These are phyloP conservation scores for Lasiosphaeria ovina DNA, from an alignment of 495 filamentous ascomycete species.

Conservation along the genomic window DNA sequence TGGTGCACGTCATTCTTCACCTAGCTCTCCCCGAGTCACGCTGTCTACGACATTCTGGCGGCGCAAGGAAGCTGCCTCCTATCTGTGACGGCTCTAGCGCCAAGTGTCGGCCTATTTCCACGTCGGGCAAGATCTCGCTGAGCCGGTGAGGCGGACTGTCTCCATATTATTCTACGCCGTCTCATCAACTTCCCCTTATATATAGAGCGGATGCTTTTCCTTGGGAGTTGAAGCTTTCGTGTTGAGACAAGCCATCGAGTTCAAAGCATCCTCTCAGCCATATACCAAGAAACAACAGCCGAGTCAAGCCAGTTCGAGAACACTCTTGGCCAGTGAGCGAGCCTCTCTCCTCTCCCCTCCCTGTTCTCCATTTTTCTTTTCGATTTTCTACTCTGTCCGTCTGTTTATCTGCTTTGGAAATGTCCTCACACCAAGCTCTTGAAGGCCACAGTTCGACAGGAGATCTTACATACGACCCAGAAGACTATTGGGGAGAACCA, in stretches of 20 bases:
- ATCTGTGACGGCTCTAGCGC: neutral
- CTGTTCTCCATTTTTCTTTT: neutral
- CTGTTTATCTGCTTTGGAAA: conserved; percentile 14
- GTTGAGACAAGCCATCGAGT: neutral
- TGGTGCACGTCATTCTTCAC: conserved; percentile 15
- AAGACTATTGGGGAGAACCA: conserved; percentile 12
- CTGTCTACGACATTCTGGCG: conserved; percentile 14
- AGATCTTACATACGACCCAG: conserved; percentile 5
- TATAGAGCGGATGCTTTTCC: neutral
- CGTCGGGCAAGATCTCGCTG: neutral
- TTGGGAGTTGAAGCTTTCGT: neutral
- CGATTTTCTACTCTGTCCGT: conserved; percentile 5
- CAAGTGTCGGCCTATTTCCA: conserved; percentile 2
- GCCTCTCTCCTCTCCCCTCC: neutral
- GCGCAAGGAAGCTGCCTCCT: conserved; percentile 14
- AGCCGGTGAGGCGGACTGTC: neutral
- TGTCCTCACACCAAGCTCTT: conserved; percentile 33
- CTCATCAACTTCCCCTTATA: neutral
- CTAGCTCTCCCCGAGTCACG: conserved; percentile 6
- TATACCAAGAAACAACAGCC: neutral
- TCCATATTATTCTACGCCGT: neutral
- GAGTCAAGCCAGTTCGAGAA: neutral
- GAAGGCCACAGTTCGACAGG: conserved; percentile 24
- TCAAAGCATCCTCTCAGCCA: neutral
- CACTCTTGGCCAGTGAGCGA: conserved; percentile 23